Evolutionary conservation across 1,284 basidiomycete species (phyloP), one percentile per base, ranked within the genome.

Genomic region (Veloboletus limbatus): DNA sequence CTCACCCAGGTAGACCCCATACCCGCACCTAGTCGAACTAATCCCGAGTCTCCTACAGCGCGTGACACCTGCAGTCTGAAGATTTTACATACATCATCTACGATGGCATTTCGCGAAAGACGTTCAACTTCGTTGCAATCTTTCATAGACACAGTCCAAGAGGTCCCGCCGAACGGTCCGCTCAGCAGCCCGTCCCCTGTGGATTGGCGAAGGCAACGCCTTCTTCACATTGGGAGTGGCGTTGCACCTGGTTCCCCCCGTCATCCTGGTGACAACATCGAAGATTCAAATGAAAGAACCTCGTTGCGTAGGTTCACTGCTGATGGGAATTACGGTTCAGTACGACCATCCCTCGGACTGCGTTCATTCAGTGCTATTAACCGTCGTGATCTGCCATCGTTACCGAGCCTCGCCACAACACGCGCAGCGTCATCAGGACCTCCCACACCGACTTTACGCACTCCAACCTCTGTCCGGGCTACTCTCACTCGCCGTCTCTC

Each of bases 401-500:
- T 55, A n/a, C 42, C 53, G 4, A 33, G 5, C n/a, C 22, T 52
- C 40, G 38, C 52, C 30, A 42, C 47, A 2, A 13, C 40, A 10
- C 54, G 40, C 3, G 42, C 38, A 13, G 26, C 54, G 1, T 35
- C 52, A 38, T 66, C 63, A 14, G 54, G 40, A 26, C 54, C 64
- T 24, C 32, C 49, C 2, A 54, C 53, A 10, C 60, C 60, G 11
- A 24, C 27, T 5, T 1, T 46, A 24, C 45, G 14, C n/a, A 52
- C 55, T 16, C 54, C 65, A 17, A 43, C 31, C 3, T 54, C 53
- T 28, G 21, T 55, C 6, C 56, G 49, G 1, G 26, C 43, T 25
- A 54, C 50, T 4, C 40, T 67, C 26, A 45, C 49, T 20, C 61
- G 50, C 22, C 60, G 51, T 70, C 78, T 58, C 30, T 66, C 56